phyloP scores from a whole-genome alignment of 1,284 basidiomycete genomes.

The Ceraceosorus guamensis region DNA sequence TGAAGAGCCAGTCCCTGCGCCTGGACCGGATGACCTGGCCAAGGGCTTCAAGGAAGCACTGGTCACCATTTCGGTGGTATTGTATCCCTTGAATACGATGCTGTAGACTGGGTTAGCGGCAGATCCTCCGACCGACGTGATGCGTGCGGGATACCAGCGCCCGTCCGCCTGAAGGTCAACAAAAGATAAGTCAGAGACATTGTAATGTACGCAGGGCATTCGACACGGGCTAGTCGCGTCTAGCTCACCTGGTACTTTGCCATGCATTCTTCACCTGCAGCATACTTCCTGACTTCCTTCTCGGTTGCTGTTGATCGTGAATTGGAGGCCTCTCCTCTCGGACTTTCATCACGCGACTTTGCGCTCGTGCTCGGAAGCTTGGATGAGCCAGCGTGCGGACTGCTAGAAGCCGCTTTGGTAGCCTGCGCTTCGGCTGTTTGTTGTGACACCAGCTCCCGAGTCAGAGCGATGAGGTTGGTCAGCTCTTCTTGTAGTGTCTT shows the following conservation, averaged over 20 bases:
- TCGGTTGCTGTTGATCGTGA: too few species aligned
- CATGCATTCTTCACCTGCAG: constrained; percentile 82
- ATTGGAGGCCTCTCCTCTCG: too few species aligned
- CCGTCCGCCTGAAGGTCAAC: constrained; percentile 19
- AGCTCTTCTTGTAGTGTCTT: constrained; percentile 69
- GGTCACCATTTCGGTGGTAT: constrained; percentile 82
- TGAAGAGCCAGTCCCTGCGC: too few species aligned
- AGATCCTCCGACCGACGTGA: constrained; percentile 68
- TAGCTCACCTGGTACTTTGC: constrained; percentile 62
- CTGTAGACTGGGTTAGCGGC: constrained; percentile 78
- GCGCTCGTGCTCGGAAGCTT: not conserved
- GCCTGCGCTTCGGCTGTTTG: too few species aligned
- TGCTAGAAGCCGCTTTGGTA: too few species aligned
- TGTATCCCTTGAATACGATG: constrained; percentile 90
- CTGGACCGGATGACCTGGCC: not conserved
- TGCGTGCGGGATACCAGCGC: constrained; percentile 30
- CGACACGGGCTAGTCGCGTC: not conserved
- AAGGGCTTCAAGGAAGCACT: constrained; percentile 65
- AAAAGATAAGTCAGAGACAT: not conserved
- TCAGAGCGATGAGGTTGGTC: constrained; percentile 78
- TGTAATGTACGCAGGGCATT: not conserved
- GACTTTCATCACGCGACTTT: not conserved
- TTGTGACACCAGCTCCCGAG: constrained; percentile 51
- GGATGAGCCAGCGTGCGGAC: not conserved
- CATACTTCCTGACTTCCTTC: constrained; percentile 4